These are phyloP conservation scores for Phytophthora europaea DNA, from an alignment of 352 stramenopile species.

Conservation along the genomic window DNA sequence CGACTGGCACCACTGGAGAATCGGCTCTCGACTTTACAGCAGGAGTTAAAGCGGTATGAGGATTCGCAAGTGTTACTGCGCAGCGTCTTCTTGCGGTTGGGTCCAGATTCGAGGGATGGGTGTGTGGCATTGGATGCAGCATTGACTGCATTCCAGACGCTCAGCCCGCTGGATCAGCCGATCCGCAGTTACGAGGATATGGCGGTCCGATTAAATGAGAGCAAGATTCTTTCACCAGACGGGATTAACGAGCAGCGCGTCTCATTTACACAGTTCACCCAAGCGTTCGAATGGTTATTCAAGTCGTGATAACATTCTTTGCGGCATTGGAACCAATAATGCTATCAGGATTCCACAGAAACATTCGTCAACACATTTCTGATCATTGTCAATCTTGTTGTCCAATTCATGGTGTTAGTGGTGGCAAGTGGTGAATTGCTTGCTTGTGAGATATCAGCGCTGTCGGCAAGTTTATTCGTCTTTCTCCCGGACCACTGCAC, in stretches of 20 bases:
- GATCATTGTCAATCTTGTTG: too few species aligned
- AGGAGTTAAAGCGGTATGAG: slow-evolving; percentile 33
- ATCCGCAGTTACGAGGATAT: slow-evolving; percentile 19
- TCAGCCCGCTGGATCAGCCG: slow-evolving; percentile 31
- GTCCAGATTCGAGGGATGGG: slow-evolving; percentile 21
- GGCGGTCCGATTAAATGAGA: slow-evolving; percentile 15
- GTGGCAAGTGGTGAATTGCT: too few species aligned
- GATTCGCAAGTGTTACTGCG: slow-evolving; percentile 38
- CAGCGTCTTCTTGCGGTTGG: slow-evolving; percentile 41
- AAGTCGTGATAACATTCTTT: slow-evolving; percentile 19
- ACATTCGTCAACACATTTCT: too few species aligned
- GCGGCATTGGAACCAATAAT: background rate
- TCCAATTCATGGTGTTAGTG: too few species aligned
- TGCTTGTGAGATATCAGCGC: too few species aligned
- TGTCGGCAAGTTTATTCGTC: too few species aligned
- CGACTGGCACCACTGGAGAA: slow-evolving; percentile 48
- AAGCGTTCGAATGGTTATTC: slow-evolving; percentile 43
- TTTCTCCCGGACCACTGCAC: too few species aligned
- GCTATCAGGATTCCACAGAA: background rate
- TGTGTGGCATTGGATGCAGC: slow-evolving; percentile 29
- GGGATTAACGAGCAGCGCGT: slow-evolving; percentile 8
- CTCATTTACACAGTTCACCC: slow-evolving; percentile 46
- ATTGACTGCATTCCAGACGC: slow-evolving; percentile 36
- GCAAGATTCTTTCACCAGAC: background rate
- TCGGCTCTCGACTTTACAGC: slow-evolving; percentile 40